These are phyloP conservation scores for Plenodomus lindquistii DNA, from an alignment of 2,329 filamentous ascomycete species.

Conservation along the genomic window DNA sequence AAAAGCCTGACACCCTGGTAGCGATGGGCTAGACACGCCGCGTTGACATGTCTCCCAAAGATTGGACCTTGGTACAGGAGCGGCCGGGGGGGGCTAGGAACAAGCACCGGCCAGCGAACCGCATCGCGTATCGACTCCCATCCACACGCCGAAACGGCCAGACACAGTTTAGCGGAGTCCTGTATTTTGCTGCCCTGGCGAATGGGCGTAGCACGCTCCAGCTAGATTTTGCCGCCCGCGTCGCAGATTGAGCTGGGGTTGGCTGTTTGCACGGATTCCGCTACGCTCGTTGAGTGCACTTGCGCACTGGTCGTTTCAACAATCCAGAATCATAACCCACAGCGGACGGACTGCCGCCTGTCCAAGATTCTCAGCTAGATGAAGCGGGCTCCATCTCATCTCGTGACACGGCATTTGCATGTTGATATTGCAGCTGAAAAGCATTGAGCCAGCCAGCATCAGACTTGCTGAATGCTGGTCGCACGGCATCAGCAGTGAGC, in stretches of 20 bases:
- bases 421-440: not conserved
- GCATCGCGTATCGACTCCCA: conserved; percentile 11
- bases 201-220: conserved; percentile 16
- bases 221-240: conserved; percentile 20
- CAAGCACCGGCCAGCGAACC: conserved; percentile 22
- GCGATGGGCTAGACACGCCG: conserved; percentile 21
- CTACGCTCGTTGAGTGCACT: conserved; percentile 12
- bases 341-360: not conserved
- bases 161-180: conserved; percentile 15
- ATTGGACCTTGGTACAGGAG: conserved; percentile 30
- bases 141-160: conserved; percentile 6
- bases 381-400: conserved; percentile 5
- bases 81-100: conserved; percentile 24
- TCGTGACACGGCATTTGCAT: conserved; percentile 20
- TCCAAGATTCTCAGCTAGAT: conserved; percentile 10
- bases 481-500: not conserved
- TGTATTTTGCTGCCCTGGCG: conserved; percentile 18
- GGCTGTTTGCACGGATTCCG: conserved; percentile 16
- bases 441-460: not conserved
- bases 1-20: conserved; percentile 25
- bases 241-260: conserved; percentile 29
- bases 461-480: conserved; percentile 1
- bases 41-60: conserved; percentile 30
- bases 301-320: conserved; percentile 27
- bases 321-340: conserved; percentile 8